Evolutionary conservation across 2,329 filamentous ascomycete species (phyloP).

Genomic region (Aspergillus fumigatus): DNA sequence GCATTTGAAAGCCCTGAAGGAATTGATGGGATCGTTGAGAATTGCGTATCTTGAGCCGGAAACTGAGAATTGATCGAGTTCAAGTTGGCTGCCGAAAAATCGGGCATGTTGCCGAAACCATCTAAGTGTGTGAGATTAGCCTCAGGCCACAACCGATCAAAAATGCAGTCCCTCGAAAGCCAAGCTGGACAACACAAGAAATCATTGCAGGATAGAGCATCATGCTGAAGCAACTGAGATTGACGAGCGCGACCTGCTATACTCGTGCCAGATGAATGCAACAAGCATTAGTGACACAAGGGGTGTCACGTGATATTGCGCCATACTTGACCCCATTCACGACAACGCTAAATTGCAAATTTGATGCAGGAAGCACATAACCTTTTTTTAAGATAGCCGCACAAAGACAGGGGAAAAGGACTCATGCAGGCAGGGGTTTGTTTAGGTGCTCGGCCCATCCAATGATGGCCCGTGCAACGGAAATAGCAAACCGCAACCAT

Average conservation of each 20-base stretch:
- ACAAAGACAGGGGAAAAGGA: constrained; percentile 4
- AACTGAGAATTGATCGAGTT: constrained; percentile 22
- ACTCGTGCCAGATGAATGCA: not conserved
- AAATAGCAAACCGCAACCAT: constrained; percentile 5
- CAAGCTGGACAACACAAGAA: not conserved
- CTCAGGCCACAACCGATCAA: not conserved
- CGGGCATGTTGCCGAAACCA: constrained; percentile 30
- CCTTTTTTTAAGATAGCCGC: constrained; percentile 10
- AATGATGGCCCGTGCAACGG: constrained; percentile 14
- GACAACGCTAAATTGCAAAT: constrained; percentile 10
- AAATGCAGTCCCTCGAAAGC: not conserved
- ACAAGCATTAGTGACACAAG: not conserved
- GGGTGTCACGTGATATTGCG: constrained; percentile 34
- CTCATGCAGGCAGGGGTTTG: constrained; percentile 8
- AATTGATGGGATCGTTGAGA: constrained; percentile 17
- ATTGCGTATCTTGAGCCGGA: constrained; percentile 23
- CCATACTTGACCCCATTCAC: constrained; percentile 23
- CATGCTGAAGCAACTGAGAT: not conserved
- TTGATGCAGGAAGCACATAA: not conserved
- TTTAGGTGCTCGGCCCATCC: not conserved
- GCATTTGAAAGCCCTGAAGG: constrained; percentile 7
- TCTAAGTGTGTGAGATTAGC: constrained; percentile 16
- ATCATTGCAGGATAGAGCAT: not conserved
- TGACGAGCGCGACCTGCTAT: no score
- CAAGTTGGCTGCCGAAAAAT: constrained; percentile 27